Base-by-base conservation (phyloP, 1,139 yeast genomes). In the Yamadazyma siamensis region DNA sequence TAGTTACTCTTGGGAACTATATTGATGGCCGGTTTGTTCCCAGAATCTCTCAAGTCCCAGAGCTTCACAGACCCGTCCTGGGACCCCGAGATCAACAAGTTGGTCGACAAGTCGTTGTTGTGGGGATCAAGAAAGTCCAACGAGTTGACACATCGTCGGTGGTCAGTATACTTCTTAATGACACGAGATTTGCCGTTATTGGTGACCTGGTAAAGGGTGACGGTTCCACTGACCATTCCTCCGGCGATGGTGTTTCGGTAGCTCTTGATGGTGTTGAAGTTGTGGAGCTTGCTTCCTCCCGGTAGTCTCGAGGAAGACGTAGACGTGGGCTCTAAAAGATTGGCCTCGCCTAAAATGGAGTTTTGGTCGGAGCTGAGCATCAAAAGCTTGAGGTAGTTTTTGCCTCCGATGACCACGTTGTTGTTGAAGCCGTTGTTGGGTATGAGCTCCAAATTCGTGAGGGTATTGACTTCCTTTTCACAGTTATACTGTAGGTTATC, bases 11-110 rank as follows among this genome's bases (percentile, higher is more conserved):
- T 66, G n/a, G 71, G 54, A 14, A 52, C 40, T 13, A 71, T 55
- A 10, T 73, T 65, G 30, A 67, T 39, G 20, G 63, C 62, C 0
- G 86, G 78, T 36, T 65, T 65, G 4, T 57, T 49, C 13, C 43
- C 25, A 26, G 73, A 65, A 18, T 75, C 59, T 27, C 96, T 70
- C 35, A 88, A 54, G 54, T 91, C 97, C 96, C 97, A 91, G 12
- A 88, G 56, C 43, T 86, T 81, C 34, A 89, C 78, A 13, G 81
- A 67, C 2, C 97, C 96, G 57, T 91, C 98, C 50, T 87, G 95
- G 0, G 95, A 83, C 0, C 95, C 98, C 1, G 95, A 82, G 2
- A 87, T 57, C 11, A 91, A 55, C 27, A 75, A 65, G 44, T 73
- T 71, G 2, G 82, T 74, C n/a, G 23, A 14, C 15, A 30, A 19